Evolutionary conservation across 768 basidiomycete genomes (phyloP).

Genomic region (Leccinum subgranulosum): DNA sequence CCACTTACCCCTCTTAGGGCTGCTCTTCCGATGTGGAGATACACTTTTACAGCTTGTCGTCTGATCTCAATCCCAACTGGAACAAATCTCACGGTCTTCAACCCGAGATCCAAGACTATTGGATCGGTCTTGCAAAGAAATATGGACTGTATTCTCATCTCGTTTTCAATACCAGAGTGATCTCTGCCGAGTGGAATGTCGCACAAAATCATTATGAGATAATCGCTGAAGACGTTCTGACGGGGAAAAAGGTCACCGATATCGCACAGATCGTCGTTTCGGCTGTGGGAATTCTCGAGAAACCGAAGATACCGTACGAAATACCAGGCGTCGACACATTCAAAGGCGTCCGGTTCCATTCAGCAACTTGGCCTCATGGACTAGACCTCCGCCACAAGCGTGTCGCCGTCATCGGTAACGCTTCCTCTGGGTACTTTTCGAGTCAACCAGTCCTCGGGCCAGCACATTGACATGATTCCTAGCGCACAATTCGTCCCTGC

Average conservation of each 20-base stretch:
- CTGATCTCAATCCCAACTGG: conserved; percentile 48
- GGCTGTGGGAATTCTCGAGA: conserved; percentile 46
- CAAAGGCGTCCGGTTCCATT: conserved; percentile 51
- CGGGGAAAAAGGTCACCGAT: conserved; percentile 28
- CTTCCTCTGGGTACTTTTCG: conserved; percentile 52
- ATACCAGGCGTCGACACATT: conserved; percentile 39
- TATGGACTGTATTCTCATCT: conserved; percentile 41
- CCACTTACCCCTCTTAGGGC: conserved; percentile 29
- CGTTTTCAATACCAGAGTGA: conserved; percentile 41
- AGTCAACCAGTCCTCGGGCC: neutral
- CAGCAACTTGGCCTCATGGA: conserved; percentile 45
- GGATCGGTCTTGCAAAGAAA: conserved; percentile 39
- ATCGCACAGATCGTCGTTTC: conserved; percentile 49
- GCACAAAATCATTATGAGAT: conserved; percentile 36
- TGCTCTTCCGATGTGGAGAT: conserved; percentile 43
- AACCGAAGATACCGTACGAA: conserved; percentile 37
- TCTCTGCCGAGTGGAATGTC: conserved; percentile 44
- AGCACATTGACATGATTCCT: conserved; percentile 5
- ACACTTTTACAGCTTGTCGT: conserved; percentile 46
- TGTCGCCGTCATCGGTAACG: conserved; percentile 53
- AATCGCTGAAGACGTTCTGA: conserved; percentile 28
- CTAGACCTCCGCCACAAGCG: conserved; percentile 41
- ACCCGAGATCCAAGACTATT: conserved; percentile 42
- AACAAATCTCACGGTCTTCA: conserved; percentile 39
- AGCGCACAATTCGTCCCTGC: conserved; percentile 62